phyloP scores from a whole-genome alignment of 148 eudicot genomes.

The Hydrangea macrophylla region DNA sequence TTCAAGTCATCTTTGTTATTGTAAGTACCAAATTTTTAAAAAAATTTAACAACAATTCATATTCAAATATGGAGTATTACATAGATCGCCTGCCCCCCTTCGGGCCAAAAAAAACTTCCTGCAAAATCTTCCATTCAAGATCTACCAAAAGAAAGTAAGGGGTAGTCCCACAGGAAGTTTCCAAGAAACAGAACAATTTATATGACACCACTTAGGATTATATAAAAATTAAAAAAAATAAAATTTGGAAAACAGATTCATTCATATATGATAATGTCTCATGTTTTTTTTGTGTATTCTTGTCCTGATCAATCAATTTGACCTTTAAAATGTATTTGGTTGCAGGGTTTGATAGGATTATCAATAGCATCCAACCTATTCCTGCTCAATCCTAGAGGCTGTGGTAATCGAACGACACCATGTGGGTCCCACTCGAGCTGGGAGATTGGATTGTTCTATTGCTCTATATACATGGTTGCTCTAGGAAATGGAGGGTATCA shows the following conservation, averaged over 20 bases:
- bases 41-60: too few species aligned
- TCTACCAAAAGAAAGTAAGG: too few species aligned
- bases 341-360: conserved; percentile 63
- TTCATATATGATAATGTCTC: too few species aligned
- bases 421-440: conserved; percentile 62
- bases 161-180: too few species aligned
- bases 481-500: conserved; percentile 92
- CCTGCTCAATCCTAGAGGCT: conserved; percentile 68
- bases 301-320: background rate
- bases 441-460: conserved; percentile 67
- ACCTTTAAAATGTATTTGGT: background rate
- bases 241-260: too few species aligned
- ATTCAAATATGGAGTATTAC: too few species aligned
- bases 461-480: conserved; percentile 77
- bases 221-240: too few species aligned
- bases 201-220: too few species aligned
- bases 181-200: too few species aligned
- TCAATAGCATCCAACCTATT: conserved; percentile 59
- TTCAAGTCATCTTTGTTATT: conserved; percentile 66
- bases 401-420: conserved; percentile 45
- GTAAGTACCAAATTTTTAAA: conserved; percentile 51
- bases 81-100: too few species aligned
- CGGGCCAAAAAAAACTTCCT: too few species aligned
- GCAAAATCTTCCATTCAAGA: too few species aligned
- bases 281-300: background rate